phyloP scores from a whole-genome alignment of 2,329 filamentous ascomycete genomes.

The Corniculantispora saksenae region DNA sequence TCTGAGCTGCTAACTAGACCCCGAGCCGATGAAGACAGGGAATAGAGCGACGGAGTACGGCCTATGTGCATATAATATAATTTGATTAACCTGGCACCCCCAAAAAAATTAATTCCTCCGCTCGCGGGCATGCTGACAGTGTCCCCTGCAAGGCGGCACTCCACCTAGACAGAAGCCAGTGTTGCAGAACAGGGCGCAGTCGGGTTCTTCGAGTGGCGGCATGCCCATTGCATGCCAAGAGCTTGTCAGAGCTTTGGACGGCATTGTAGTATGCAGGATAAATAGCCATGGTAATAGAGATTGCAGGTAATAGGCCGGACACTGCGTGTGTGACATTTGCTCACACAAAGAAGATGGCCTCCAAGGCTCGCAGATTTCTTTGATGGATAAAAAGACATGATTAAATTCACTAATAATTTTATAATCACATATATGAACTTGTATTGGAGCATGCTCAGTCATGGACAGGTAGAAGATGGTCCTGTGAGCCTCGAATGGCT shows the following conservation, averaged over 20 bases:
- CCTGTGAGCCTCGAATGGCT: too few relatives aligned
- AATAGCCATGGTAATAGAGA: not conserved
- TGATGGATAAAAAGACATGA: too few relatives aligned
- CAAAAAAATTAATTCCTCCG: too few relatives aligned
- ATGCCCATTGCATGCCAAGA: not conserved
- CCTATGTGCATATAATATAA: not conserved
- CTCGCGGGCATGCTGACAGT: not conserved
- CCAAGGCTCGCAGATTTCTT: too few relatives aligned
- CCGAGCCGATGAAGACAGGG: not conserved
- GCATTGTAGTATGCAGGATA: not conserved
- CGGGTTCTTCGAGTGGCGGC: not conserved
- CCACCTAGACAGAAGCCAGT: not conserved
- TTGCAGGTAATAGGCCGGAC: not conserved
- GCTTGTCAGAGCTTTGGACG: too few relatives aligned
- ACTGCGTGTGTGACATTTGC: too few relatives aligned
- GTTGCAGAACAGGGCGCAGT: not conserved
- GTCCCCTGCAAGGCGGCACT: not conserved
- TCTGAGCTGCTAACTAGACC: too few relatives aligned
- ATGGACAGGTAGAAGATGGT: too few relatives aligned
- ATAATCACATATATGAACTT: too few relatives aligned
- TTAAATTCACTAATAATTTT: too few relatives aligned
- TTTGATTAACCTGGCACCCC: not conserved
- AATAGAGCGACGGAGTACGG: not conserved
- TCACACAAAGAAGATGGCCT: too few relatives aligned
- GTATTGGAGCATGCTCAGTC: too few relatives aligned